These are phyloP conservation scores for Aspergillus versicolor DNA, from an alignment of 2,329 filamentous ascomycete genomes.

Conservation along the genomic window DNA sequence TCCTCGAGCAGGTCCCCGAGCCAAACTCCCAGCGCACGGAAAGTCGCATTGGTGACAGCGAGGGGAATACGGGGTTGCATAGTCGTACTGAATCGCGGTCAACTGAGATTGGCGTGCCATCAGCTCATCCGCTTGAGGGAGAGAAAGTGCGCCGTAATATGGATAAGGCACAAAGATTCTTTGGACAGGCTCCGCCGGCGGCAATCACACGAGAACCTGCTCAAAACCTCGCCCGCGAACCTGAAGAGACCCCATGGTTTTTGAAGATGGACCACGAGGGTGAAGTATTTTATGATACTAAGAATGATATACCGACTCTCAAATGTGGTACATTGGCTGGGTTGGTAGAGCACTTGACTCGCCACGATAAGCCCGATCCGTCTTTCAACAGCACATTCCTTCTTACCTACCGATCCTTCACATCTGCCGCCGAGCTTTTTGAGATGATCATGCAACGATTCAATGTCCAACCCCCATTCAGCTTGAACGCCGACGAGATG, in stretches of 20 bases:
- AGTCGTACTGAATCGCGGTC: conserved; percentile 37
- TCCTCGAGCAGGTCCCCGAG: conserved; percentile 74
- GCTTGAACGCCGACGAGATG: conserved; percentile 71
- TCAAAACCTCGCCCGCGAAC: conserved; percentile 48
- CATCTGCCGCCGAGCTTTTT: conserved; percentile 83
- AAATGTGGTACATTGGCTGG: conserved; percentile 87
- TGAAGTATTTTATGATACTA: conserved; percentile 86
- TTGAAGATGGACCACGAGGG: conserved; percentile 82
- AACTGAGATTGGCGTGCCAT: conserved; percentile 48
- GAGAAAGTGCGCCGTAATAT: conserved; percentile 45
- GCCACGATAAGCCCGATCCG: conserved; percentile 92
- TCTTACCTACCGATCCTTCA: conserved; percentile 94
- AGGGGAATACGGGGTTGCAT: conserved; percentile 24
- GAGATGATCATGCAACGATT: conserved; percentile 90
- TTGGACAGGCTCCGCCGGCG: conserved; percentile 46
- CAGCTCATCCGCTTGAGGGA: conserved; percentile 40
- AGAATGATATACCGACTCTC: conserved; percentile 70
- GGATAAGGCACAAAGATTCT: conserved; percentile 49
- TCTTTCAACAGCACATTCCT: conserved; percentile 98
- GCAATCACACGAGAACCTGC: conserved; percentile 39
- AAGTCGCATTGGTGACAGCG: conserved; percentile 31
- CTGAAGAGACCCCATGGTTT: conserved; percentile 80
- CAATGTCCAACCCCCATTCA: conserved; percentile 85
- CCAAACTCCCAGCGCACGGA: conserved; percentile 49
- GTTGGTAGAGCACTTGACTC: conserved; percentile 89